Evolutionary conservation across 495 filamentous ascomycete species (phyloP), one percentile per base, ranked within the genome.

Genomic region (Daldinia vernicosa): DNA sequence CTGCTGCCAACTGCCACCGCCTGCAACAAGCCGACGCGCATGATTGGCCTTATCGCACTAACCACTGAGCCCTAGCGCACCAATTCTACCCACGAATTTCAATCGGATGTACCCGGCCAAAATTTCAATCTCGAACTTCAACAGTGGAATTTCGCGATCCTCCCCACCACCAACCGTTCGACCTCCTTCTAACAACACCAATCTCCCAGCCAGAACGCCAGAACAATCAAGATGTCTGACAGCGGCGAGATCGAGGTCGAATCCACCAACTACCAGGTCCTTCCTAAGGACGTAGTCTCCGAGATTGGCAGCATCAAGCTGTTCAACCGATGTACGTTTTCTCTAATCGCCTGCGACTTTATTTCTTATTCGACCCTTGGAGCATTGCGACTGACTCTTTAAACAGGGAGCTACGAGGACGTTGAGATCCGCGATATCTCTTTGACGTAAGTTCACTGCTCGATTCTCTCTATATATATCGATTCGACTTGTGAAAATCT

Each of bases 371-470:
- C 33, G 43, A 32, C 0, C 39, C 9, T 14, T 24, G 27, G 56
- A 71, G 39, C 57, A 55, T 51, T 52, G 24, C 60, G 50, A 60
- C 80, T 80, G 69, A 83, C 74, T 67, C 64, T 50, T 8, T 57
- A 50, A 77, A 76, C 71, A 71, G 84, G 84, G 87, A 94, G 89
- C 84, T 99, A 98, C 85, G 96, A 98, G 82, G 95, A 98, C 89
- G 96, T 99, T 76, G 95, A 99, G 87, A 95, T 98, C 81, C 89
- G 95, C 76, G 95, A 99, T 80, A 98, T 99, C 85, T 98, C 96
- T 70, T 89, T 99, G 86, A 98, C 95, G 95, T 99, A 94, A 89
- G 95, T 80, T 66, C 2, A 50, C 61, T 33, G 70, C 66, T 50
- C 61, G 59, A 64, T 53, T n/a, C 24, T 43, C 15, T n/a, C 24